Base-by-base conservation (phyloP, 495 filamentous ascomycete genomes). In the Aspergillus sclerotioniger region DNA sequence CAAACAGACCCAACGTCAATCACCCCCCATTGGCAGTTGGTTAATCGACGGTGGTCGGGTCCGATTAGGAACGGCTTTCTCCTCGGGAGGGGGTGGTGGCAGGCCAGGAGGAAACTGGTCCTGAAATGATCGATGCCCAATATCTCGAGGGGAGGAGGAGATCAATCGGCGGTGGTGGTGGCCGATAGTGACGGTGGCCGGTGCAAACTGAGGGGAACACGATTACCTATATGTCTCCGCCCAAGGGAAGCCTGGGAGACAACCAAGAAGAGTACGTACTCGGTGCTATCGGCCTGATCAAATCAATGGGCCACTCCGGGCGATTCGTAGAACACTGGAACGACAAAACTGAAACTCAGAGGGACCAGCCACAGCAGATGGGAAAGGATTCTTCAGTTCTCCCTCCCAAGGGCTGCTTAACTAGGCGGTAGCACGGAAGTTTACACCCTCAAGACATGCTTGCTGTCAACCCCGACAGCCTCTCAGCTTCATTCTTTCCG, bases 111-210 rank as follows among this genome's bases (percentile, higher is more conserved):
- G 44, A 19, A 49, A 4, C 28, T 41, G 51, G 50, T 57, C 62
- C 51, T 32, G 46, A 46, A 51, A 28, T 53, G 57, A 48, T 64
- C 50, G 63, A 53, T 65, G 59, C 63, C 63, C 63, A 62, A 65
- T 52, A 46, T 51, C 49, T 16, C 51, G 43, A 57, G 49, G 45
- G 19, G 37, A 54, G 54, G 16, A 45, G 54, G 50, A 21, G 50
- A 58, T 57, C 12, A 53, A 53, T 8, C 9, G 35, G 35, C 9
- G 37, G 37, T 41, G 7, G 37, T 41, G 12, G 37, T 41, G 12
- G 37, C 12, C 13, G 37, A 13, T 13, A 39, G 35, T 39, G 15
- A 13, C n/a, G 37, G 5, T 12, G 37, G 37, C 15, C n/a, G 37
- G 37, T 41, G 37, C 13, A 41, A 41, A 41, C n/a, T 41, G 37